phyloP scores from a whole-genome alignment of 2,329 filamentous ascomycete genomes.

The Colletotrichum graminicola region DNA sequence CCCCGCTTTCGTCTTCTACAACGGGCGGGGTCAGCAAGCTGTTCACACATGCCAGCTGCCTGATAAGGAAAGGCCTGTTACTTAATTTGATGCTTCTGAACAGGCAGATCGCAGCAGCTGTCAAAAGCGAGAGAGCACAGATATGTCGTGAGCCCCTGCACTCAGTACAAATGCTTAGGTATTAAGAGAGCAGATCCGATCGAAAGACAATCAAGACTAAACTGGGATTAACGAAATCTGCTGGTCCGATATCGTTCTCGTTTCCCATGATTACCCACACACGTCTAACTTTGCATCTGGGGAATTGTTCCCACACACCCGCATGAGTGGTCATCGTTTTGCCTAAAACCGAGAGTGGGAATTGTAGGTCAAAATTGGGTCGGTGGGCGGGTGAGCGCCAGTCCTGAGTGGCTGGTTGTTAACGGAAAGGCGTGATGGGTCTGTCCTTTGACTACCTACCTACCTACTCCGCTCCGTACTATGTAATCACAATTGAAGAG shows the following conservation, averaged over 20 bases:
- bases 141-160: constrained; percentile 13
- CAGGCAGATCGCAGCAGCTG: constrained; percentile 7
- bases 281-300: constrained; percentile 10
- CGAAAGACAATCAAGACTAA: constrained; percentile 10
- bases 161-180: neutral
- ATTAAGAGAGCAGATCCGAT: neutral
- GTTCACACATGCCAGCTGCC: constrained; percentile 37
- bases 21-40: constrained; percentile 26
- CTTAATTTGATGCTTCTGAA: neutral
- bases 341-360: constrained; percentile 32
- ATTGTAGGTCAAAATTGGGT: constrained; percentile 23
- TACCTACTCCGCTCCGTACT: too few species aligned
- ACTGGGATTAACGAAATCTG: constrained; percentile 9
- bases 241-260: constrained; percentile 36
- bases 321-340: constrained; percentile 5
- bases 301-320: constrained; percentile 28
- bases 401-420: constrained; percentile 20
- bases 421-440: constrained; percentile 13
- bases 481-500: constrained; percentile 15
- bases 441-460: neutral
- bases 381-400: neutral
- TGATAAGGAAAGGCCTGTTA: constrained; percentile 1
- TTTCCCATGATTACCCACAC: constrained; percentile 24
- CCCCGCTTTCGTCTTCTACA: constrained; percentile 32
- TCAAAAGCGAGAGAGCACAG: constrained; percentile 28